Conservation (phyloP, 75 land plant genomes). For the Cunninghamia lanceolata region DNA sequence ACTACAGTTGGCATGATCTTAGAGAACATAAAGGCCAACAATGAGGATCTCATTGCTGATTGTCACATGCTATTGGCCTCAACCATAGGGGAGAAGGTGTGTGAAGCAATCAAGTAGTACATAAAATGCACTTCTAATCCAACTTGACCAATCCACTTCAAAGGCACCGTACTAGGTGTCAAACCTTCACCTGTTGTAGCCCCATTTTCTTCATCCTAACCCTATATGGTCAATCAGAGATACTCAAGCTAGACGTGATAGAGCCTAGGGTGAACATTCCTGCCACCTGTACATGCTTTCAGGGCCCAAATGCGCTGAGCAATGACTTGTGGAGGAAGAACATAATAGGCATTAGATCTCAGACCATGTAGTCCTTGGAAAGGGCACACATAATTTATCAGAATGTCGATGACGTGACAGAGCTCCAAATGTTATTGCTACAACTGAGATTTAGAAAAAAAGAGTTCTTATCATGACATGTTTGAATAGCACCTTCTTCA, state of each 20-base stretch:
- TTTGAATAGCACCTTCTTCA: no score
- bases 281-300: slow-evolving; percentile 68
- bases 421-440: not conserved
- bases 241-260: slow-evolving; percentile 71
- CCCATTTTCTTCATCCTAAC: slow-evolving; percentile 59
- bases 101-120: slow-evolving; percentile 40
- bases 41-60: slow-evolving; percentile 55
- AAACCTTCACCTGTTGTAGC: slow-evolving; percentile 34
- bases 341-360: no score
- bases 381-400: not conserved
- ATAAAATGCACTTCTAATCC: slow-evolving; percentile 49
- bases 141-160: slow-evolving; percentile 40
- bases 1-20: slow-evolving; percentile 70
- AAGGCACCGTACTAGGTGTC: slow-evolving; percentile 45
- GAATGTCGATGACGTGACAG: not conserved
- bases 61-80: slow-evolving; percentile 71
- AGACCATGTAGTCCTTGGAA: no score
- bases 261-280: slow-evolving; percentile 75
- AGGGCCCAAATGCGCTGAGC: slow-evolving; percentile 48
- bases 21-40: slow-evolving; percentile 40
- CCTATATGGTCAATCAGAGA: slow-evolving; percentile 46
- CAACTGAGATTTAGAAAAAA: not conserved
- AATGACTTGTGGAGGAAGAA: no score
- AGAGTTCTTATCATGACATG: no score
- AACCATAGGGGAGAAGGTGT: slow-evolving; percentile 27